Evolutionary conservation across 768 basidiomycete species (phyloP).

Genomic region (Tulasnella sp.): DNA sequence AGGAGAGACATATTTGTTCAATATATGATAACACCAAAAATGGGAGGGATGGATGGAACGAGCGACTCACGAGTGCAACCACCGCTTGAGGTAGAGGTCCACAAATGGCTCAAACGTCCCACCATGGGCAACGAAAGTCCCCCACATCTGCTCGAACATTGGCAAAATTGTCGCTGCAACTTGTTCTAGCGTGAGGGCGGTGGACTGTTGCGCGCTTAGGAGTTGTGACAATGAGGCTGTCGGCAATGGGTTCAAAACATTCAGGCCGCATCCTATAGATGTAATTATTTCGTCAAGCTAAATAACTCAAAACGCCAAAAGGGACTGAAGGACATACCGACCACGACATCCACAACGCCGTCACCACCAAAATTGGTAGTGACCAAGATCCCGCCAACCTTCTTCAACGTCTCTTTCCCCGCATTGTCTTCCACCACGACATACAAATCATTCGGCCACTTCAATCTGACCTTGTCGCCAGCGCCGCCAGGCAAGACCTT

Average conservation of each 20-base stretch:
- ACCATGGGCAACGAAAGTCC: slow-evolving; percentile 46
- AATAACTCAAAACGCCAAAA: background rate
- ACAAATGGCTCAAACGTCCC: slow-evolving; percentile 78
- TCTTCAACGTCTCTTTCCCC: slow-evolving; percentile 44
- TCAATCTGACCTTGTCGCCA: slow-evolving; percentile 58
- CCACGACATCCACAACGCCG: slow-evolving; percentile 54
- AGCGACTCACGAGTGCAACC: slow-evolving; percentile 81
- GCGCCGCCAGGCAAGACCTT: slow-evolving; percentile 41
- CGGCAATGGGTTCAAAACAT: slow-evolving; percentile 72
- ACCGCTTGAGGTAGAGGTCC: slow-evolving; percentile 63
- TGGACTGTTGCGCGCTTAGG: slow-evolving; percentile 29
- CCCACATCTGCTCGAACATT: slow-evolving; percentile 74
- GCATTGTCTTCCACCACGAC: slow-evolving; percentile 40
- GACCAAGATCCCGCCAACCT: slow-evolving; percentile 87
- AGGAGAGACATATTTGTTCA: background rate
- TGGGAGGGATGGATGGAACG: background rate
- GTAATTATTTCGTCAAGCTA: background rate
- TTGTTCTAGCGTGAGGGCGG: slow-evolving; percentile 53
- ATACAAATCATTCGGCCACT: slow-evolving; percentile 98
- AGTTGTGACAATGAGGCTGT: slow-evolving; percentile 74
- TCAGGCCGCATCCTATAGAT: slow-evolving; percentile 71
- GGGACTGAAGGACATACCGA: slow-evolving; percentile 49
- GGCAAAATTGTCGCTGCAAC: slow-evolving; percentile 65
- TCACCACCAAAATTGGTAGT: slow-evolving; percentile 73
- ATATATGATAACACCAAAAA: background rate